Percentiles rank a stretch among this genome's conserved stretches.
Evolutionary conservation across 2,329 filamentous ascomycete genomes (phyloP).

Genomic region (Xylaria sp.): DNA sequence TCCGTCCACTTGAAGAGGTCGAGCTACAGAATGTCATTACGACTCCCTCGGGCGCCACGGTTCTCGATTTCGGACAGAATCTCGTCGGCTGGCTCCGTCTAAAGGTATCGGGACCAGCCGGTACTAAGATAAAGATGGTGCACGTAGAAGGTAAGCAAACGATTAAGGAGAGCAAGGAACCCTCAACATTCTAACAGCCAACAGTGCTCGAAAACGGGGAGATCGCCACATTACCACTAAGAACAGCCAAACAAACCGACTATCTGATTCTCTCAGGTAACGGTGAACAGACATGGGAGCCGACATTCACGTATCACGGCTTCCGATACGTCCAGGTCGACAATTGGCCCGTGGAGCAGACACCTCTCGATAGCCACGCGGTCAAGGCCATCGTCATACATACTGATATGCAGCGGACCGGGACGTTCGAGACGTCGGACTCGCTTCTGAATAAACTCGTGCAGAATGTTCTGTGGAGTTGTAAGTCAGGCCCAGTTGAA

Average conservation of each 20-base stretch:
- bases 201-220: slow-evolving; percentile 44
- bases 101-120: slow-evolving; percentile 32
- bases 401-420: slow-evolving; percentile 47
- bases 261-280: slow-evolving; percentile 29
- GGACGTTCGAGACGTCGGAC: slow-evolving; percentile 49
- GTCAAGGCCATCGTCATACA: slow-evolving; percentile 42
- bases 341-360: slow-evolving; percentile 34
- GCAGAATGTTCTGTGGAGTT: slow-evolving; percentile 50
- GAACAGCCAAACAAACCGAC: slow-evolving; percentile 25
- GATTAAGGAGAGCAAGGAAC: background rate
- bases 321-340: slow-evolving; percentile 45
- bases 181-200: slow-evolving; percentile 1
- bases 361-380: slow-evolving; percentile 24
- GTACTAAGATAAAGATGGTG: slow-evolving; percentile 39
- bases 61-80: slow-evolving; percentile 49
- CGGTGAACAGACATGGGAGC: slow-evolving; percentile 51
- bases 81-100: slow-evolving; percentile 39
- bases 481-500: slow-evolving; percentile 11
- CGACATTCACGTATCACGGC: slow-evolving; percentile 47
- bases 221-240: slow-evolving; percentile 32
- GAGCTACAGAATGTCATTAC: slow-evolving; percentile 26
- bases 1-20: slow-evolving; percentile 28
- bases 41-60: slow-evolving; percentile 38
- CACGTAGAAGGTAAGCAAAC: slow-evolving; percentile 45
- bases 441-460: slow-evolving; percentile 48